Percentiles rank a stretch among this genome's conserved stretches.
Conservation (phyloP, 2,329 filamentous ascomycete genomes). For the Coniochaeta prunicola region DNA sequence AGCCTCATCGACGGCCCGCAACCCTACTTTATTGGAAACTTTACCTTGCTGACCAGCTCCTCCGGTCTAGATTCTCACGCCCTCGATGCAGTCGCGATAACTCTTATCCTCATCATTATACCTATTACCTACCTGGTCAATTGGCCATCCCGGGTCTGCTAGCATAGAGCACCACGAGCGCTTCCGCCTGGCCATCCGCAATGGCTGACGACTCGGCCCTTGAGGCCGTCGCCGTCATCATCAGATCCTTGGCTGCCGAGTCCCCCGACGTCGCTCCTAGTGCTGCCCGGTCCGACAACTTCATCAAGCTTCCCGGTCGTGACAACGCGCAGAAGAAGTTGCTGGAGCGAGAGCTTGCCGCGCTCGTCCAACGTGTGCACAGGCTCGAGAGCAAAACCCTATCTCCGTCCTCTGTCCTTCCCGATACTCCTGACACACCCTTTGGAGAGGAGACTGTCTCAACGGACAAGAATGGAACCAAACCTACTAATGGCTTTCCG, state of each 20-base stretch:
- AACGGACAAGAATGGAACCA: conserved; percentile 8
- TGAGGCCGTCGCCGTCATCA: conserved; percentile 19
- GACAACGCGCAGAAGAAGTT: conserved; percentile 67
- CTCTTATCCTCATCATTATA: neutral
- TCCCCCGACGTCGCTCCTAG: conserved; percentile 13
- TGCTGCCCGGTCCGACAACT: conserved; percentile 26
- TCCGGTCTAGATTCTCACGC: neutral
- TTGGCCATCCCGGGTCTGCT: neutral
- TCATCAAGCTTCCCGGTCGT: conserved; percentile 69
- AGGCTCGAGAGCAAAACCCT: conserved; percentile 74
- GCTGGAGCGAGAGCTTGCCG: conserved; percentile 76
- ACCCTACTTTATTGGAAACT: neutral
- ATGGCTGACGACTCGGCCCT: conserved; percentile 22
- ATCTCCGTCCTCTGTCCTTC: conserved; percentile 50
- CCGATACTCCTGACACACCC: conserved; percentile 71
- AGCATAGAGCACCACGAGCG: neutral
- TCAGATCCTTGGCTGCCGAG: conserved; percentile 22
- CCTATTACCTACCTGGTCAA: neutral
- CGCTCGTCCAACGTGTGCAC: conserved; percentile 70
- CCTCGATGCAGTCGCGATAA: conserved; percentile 1
- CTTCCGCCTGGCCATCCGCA: neutral
- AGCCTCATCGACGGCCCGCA: neutral
- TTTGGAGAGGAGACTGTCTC: conserved; percentile 11
- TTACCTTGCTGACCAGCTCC: neutral
- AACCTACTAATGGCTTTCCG: conserved; percentile 17